Base-by-base conservation (phyloP, 1,284 basidiomycete genomes). In the Meira nashicola region DNA sequence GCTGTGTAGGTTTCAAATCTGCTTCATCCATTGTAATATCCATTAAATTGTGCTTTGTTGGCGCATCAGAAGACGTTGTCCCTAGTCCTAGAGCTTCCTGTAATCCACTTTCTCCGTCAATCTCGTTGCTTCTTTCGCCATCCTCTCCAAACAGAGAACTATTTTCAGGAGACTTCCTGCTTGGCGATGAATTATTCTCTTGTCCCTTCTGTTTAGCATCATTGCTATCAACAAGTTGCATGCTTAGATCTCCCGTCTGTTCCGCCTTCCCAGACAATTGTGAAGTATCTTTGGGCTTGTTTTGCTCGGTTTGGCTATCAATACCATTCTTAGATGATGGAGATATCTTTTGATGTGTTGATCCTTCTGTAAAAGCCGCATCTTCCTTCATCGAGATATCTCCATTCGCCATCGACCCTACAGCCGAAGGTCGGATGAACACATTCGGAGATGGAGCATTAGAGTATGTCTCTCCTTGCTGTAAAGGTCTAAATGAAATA, bases 401-500 rank as follows among this genome's bases (percentile, higher is more conserved):
- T 33, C 28, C 28, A 33, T 33, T 33, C 3, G 3, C 8, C 8
- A 8, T 33, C 28, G 28, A 33, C 4, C 8, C 28, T 48, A 23
- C 14, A 4, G 50, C 50, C 2, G 37, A 53, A 19, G 50, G n/a
- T 53, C 39, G 50, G 2, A 37, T 57, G 10, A 23, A 2, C 6
- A 50, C 37, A 21, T 21, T 48, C 33, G 55, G 47, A 33, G 47
- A 57, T 5, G 9, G 21, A 38, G 21, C 9, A 33, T 57, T 44
- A 25, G 28, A 17, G 28, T 41, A 17, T 6, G 23, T 25, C 21
- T 48, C 25, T n/a, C 54, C 44, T 9, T n/a, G 28, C 39, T 55
- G 54, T 41, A 55, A n/a, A 28, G 94, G 92, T 55, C 90, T 84
- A 33, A 95, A 84, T 17, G 87, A 85, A 44, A 97, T 80, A 12